These are phyloP conservation scores for Brassica carinata DNA, from an alignment of 345 rosid genomes.

Conservation along the genomic window DNA sequence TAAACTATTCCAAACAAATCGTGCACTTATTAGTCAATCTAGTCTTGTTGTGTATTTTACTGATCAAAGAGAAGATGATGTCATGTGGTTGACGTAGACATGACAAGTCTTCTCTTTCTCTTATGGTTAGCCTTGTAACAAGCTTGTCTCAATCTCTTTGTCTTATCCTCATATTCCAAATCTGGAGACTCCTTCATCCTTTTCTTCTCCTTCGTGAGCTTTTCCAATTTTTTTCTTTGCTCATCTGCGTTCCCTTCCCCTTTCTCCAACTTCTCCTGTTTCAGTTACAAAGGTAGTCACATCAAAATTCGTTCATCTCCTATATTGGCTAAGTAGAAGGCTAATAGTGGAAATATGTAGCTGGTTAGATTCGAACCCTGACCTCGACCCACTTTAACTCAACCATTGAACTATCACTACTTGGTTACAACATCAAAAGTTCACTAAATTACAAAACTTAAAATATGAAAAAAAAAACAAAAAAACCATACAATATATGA, in stretches of 20 bases:
- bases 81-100: slow-evolving; percentile 10
- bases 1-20: neutral
- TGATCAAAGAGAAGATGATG: slow-evolving; percentile 1
- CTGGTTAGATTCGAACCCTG: neutral
- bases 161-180: slow-evolving; percentile 46
- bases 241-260: slow-evolving; percentile 36
- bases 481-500: neutral
- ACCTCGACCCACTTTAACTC: neutral
- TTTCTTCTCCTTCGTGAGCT: slow-evolving; percentile 59
- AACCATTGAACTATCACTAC: neutral
- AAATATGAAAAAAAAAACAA: neutral
- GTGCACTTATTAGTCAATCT: neutral
- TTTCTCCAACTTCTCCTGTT: slow-evolving; percentile 30
- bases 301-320: neutral
- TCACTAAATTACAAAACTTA: neutral
- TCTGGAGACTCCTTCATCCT: slow-evolving; percentile 58
- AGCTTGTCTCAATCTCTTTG: slow-evolving; percentile 75
- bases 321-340: neutral
- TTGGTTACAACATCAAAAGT: neutral
- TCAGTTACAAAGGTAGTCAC: neutral
- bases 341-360: neutral
- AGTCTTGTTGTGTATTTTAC: neutral
- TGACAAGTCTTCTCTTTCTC: slow-evolving; percentile 46
- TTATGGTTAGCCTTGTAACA: slow-evolving; percentile 81
- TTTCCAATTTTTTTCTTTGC: slow-evolving; percentile 44